Base-by-base conservation (phyloP, 1,284 basidiomycete species). In the Pseudozyma sp. region DNA sequence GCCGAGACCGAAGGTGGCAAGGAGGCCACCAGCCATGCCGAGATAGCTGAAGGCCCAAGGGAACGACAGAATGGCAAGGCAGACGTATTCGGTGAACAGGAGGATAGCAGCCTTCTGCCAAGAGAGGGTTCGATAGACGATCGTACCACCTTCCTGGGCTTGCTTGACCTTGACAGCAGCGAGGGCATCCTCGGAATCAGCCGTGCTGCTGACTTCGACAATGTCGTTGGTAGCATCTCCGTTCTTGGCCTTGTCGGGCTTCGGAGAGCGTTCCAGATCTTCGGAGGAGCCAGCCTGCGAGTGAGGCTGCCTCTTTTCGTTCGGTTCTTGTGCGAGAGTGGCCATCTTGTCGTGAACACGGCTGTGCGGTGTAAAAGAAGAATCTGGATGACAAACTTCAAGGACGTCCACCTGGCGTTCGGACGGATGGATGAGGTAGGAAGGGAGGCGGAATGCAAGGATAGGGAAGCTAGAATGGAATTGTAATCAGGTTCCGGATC, bases 11-110 rank as follows among this genome's bases (percentile, higher is more conserved):
- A 82, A 56, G 14, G 76, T 79, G 7, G 76, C 63, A 7, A 83
- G 49, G 16, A 83, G 56, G 24, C 81, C 81, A 24, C 81, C 78
- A 0, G 75, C 81, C 77, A 82, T 79, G 16, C 81, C 81, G 31
- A 82, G 74, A 14, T 67, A 65, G 17, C 54, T 60, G 45, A 72
- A 80, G 10, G 79, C 77, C 68, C 69, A 77, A 0, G 81, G 78
- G 43, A 82, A 81, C 0, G 73, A 40, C 19, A 82, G 67, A 44
- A 82, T 78, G 48, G 81, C 80, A 7, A 82, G 72, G 51, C 78
- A 77, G 24, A 81, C 80, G 43, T 81, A 80, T 39, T 81, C 81
- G 40, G 78, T 77, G 50, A 78, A 77, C 7, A 82, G 69, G 0
- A 82, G 60, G 0, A 74, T 31, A 2, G 78, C 72, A 1, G 66